Evolutionary conservation across 306 rosid genomes (phyloP).

Genomic region (Clitoria ternatea): DNA sequence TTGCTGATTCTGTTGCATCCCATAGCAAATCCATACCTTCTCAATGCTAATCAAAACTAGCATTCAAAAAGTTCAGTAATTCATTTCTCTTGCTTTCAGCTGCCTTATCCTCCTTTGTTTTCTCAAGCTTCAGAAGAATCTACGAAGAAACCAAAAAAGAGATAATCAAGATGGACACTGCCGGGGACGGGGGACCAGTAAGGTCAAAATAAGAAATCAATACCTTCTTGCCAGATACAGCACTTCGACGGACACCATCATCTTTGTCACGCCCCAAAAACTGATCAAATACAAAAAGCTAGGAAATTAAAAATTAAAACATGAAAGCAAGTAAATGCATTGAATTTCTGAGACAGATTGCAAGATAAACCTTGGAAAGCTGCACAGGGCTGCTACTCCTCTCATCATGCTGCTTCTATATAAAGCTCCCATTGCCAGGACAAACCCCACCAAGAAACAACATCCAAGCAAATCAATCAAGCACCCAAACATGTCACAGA

Average conservation of each 20-base stretch:
- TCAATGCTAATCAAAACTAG: constrained; percentile 74
- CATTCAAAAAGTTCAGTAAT: constrained; percentile 85
- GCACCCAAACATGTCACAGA: constrained; percentile 71
- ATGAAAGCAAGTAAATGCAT: neutral
- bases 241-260: constrained; percentile 85
- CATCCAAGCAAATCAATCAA: constrained; percentile 70
- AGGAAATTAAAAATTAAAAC: neutral
- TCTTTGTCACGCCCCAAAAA: constrained; percentile 82
- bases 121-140: constrained; percentile 91
- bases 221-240: constrained; percentile 98
- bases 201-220: neutral
- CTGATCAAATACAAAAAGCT: constrained; percentile 40
- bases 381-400: constrained; percentile 77
- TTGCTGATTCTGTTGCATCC: constrained; percentile 17
- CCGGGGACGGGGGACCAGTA: neutral
- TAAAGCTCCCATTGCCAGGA: constrained; percentile 83
- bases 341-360: constrained; percentile 13
- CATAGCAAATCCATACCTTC: constrained; percentile 24
- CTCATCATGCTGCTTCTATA: constrained; percentile 80
- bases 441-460: constrained; percentile 68
- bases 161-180: neutral
- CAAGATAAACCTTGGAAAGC: constrained; percentile 81
- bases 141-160: constrained; percentile 24
- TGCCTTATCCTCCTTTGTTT: constrained; percentile 85
- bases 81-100: constrained; percentile 96